Evolutionary conservation across 805 yeast species (phyloP).

Genomic region (Candida arabinofermentans): DNA sequence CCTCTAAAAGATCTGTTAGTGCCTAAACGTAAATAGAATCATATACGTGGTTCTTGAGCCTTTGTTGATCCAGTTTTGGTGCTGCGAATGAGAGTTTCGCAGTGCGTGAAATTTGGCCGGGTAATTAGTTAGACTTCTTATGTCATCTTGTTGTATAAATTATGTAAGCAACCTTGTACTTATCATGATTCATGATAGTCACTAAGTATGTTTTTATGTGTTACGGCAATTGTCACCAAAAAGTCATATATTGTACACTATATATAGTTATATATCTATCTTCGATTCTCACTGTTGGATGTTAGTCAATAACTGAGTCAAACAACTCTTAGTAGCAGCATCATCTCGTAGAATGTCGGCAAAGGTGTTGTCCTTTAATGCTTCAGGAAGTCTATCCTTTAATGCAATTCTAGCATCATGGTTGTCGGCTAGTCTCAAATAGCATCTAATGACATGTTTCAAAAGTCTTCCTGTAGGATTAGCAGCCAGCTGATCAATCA

Average conservation of each 20-base stretch:
- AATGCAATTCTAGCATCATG: conserved; percentile 86
- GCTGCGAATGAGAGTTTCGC: neutral
- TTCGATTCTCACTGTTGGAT: conserved; percentile 16
- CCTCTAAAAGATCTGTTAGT: neutral
- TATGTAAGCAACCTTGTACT: no score
- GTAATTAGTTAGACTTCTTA: neutral
- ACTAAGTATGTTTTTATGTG: no score
- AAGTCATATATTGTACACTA: no score
- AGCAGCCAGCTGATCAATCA: conserved; percentile 81
- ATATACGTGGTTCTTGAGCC: conserved; percentile 1
- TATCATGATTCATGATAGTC: no score
- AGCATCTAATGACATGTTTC: conserved; percentile 93
- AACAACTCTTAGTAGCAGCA: conserved; percentile 78
- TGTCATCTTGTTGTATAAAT: no score
- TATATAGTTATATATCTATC: neutral
- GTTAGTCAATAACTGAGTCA: conserved; percentile 75
- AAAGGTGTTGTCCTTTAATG: conserved; percentile 84
- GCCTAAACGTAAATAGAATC: neutral
- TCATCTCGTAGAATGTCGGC: conserved; percentile 78
- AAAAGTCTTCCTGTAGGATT: conserved; percentile 78
- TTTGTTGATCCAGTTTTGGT: conserved; percentile 1
- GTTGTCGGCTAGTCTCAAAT: conserved; percentile 84
- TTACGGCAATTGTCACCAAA: no score
- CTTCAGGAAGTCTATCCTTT: conserved; percentile 79
- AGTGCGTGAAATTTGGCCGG: neutral